Evolutionary conservation across 805 yeast genomes (phyloP), one percentile per base, ranked within the genome.

Genomic region (Suhomyces xylopsoci): DNA sequence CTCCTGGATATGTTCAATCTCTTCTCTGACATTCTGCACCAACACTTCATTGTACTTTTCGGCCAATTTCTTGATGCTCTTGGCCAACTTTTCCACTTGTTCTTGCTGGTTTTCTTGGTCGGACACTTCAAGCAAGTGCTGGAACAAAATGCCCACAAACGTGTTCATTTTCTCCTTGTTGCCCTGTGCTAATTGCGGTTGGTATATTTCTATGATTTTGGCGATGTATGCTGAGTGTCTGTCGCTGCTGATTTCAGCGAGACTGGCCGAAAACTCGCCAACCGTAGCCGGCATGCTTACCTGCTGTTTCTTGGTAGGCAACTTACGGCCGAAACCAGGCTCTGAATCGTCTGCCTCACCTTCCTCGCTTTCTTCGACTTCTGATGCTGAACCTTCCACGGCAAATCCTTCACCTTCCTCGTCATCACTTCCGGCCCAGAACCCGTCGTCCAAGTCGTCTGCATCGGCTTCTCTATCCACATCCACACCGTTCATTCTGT

Each of bases 101-200:
- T 49, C 52, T 15, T 51, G 34, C 43, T 58, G 47, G 9, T 45
- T 24, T n/a, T 64, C 69, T 3, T 63, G 59, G 50, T 79, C 77
- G 0, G 82, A 69, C 30, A 84, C 63, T 52, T 76, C 71, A 42
- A 88, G 65, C 9, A 82, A 69, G 61, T 88, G 90, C 57, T 84
- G 81, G 55, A 88, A 74, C 12, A 91, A 59, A 8, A 88, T 80
- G 3, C 80, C 77, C 1, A 88, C 79, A 62, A 92, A 87, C 2
- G 58, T 63, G 22, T 85, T 88, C 58, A 88, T 70, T 61, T 81
- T 85, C 54, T 84, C 88, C 63, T 89, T 90, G 67, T 93, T 91
- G 2, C 96, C 97, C 51, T 77, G 81, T 2, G 88, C 90, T 50
- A 88, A 74, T 56, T 85, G 83, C 12, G 97, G 96, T 56, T 88